Base-by-base conservation (phyloP, 1,284 basidiomycete genomes). In the Gymnopus androsaceus region DNA sequence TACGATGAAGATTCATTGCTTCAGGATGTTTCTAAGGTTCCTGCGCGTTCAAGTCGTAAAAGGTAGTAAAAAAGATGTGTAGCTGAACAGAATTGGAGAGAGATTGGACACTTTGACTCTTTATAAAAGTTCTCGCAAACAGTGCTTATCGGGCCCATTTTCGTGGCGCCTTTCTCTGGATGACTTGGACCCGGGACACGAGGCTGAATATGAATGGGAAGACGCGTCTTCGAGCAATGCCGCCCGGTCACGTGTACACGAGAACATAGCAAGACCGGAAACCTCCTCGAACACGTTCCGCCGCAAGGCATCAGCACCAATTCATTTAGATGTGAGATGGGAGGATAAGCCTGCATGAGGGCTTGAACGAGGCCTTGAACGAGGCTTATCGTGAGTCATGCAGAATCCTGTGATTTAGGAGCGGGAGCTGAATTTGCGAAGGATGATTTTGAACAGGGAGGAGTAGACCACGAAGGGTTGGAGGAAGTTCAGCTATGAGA, bases 261-360 rank as follows among this genome's bases (percentile, higher is more conserved):
- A 34, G 21, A 23, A 52, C 40, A 52, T 42, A 52, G 51, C 51
- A 52, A 52, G 51, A 27, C 6, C 51, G 51, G 51, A 34, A 33
- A 42, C 40, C 44, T 44, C 28, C 51, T n/a, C 34, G 38, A 44
- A 42, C 40, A 33, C 51, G 51, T 52, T 52, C 17, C 44, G 51
- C 51, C 17, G 21, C 25, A 30, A 9, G 21, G 27, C 38, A 42
- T 44, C 51, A 52, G 34, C 38, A 30, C 51, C 41, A 25, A 42
- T 42, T 21, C 5, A 42, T 41, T 14, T 19, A 19, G 40, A 25
- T 25, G 25, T 23, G 40, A 14, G 14, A 23, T 23, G 40, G 40
- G 19, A 21, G 15, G 40, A 9, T 23, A 23, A 23, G 17, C 21
- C 40, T 19, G 9, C 40, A 23, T 23, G 15, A 23, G 40, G 5